phyloP scores from a whole-genome alignment of 2,329 filamentous ascomycete species.

The Ophiostoma novo-ulmi region DNA sequence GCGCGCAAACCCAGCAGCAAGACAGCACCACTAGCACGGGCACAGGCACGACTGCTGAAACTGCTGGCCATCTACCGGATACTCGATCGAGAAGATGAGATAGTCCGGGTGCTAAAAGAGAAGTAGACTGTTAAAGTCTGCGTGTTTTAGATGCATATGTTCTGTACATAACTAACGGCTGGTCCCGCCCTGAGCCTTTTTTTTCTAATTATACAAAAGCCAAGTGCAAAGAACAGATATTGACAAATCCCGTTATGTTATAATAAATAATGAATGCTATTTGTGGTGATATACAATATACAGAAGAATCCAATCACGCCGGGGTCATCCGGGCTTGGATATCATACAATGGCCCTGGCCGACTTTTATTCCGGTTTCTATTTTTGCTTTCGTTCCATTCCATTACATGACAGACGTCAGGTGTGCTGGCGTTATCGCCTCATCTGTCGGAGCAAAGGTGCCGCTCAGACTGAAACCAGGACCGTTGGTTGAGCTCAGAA shows the following conservation, averaged over 20 bases:
- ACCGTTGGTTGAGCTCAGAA: constrained; percentile 80
- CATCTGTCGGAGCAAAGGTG: constrained; percentile 61
- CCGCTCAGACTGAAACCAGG: constrained; percentile 85
- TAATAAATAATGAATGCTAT: constrained; percentile 16
- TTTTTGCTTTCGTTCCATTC: not conserved
- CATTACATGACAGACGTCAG: constrained; percentile 51
- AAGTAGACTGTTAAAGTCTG: not conserved
- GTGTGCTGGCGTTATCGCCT: constrained; percentile 49
- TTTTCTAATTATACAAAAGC: not conserved
- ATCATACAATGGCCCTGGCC: constrained; percentile 20
- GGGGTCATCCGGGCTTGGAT: constrained; percentile 17
- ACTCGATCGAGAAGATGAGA: constrained; percentile 49
- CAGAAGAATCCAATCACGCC: constrained; percentile 17
- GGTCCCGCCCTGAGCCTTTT: not conserved
- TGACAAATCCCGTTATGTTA: not conserved
- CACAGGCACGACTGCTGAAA: constrained; percentile 45
- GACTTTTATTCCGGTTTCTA: constrained; percentile 5
- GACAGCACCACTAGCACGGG: constrained; percentile 36
- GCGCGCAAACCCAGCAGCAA: constrained; percentile 35
- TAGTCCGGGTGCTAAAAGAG: constrained; percentile 46
- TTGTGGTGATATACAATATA: constrained; percentile 22
- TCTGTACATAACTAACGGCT: not conserved
- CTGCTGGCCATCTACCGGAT: constrained; percentile 51
- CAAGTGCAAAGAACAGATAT: not conserved
- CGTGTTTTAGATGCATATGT: not conserved